A percentile compares a stretch with the other conserved stretches of the same genome.
Conservation (phyloP, 176 grass and related monocot species). For the Eragrostis curvula region DNA sequence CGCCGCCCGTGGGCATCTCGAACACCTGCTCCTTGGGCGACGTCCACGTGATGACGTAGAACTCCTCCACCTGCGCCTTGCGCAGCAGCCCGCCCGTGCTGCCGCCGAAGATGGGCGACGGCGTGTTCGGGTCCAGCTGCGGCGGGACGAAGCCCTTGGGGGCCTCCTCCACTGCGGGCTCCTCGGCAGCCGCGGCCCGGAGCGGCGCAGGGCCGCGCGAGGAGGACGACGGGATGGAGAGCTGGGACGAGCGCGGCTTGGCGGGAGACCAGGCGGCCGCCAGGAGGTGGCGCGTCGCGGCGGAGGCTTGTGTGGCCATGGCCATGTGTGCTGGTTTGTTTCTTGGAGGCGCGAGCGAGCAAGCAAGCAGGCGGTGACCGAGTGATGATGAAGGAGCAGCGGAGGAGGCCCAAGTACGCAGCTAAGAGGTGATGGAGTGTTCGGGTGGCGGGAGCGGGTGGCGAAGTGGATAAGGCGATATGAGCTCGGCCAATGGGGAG, state of each 20-base stretch:
- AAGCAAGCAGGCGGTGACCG: not conserved
- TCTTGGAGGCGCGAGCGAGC: not conserved
- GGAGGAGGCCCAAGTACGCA: not conserved
- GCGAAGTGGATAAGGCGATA: conserved; percentile 77
- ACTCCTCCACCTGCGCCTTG: conserved; percentile 98
- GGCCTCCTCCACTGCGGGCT: conserved; percentile 42
- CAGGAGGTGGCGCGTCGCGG: conserved; percentile 49
- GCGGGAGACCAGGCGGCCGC: conserved; percentile 43
- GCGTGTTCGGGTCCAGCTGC: conserved; percentile 95
- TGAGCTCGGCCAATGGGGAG: conserved; percentile 73
- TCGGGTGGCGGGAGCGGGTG: conserved; percentile 16
- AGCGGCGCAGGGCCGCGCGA: conserved; percentile 38
- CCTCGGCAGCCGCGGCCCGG: not conserved
- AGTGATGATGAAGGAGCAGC: not conserved
- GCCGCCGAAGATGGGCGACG: conserved; percentile 91
- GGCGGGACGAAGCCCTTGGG: conserved; percentile 86
- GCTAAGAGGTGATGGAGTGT: conserved; percentile 22
- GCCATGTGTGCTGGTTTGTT: conserved; percentile 34
- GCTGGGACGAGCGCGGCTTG: not conserved
- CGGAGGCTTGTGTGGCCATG: conserved; percentile 86
- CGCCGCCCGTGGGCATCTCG: conserved; percentile 95
- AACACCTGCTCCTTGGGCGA: conserved; percentile 99
- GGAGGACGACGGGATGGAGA: conserved; percentile 32
- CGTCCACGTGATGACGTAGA: conserved; percentile 99
- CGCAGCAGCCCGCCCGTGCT: conserved; percentile 96